phyloP scores from a whole-genome alignment of 768 basidiomycete species.

The Lyophyllum semitale region DNA sequence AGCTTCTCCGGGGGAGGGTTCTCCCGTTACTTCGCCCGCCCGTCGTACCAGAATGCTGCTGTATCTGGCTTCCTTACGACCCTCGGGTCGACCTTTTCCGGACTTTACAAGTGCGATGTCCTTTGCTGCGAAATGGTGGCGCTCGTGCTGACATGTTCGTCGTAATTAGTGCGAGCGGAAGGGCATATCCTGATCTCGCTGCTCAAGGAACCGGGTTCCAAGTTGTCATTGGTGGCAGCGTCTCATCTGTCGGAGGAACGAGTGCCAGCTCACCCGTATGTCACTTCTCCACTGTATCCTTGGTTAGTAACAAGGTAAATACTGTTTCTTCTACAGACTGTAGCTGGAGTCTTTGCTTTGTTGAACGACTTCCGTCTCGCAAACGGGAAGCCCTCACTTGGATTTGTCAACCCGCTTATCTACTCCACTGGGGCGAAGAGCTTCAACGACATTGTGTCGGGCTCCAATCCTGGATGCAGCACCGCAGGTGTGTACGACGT shows the following conservation, averaged over 20 bases:
- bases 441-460: too few species aligned
- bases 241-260: conserved; percentile 41
- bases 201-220: conserved; percentile 60
- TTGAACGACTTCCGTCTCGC: conserved; percentile 63
- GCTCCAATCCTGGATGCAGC: conserved; percentile 66
- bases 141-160: neutral
- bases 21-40: conserved; percentile 55
- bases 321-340: neutral
- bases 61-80: conserved; percentile 45
- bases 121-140: neutral
- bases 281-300: neutral
- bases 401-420: conserved; percentile 58
- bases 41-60: conserved; percentile 52
- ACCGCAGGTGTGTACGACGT: conserved; percentile 40
- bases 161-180: conserved; percentile 41
- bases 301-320: neutral
- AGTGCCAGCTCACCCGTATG: conserved; percentile 62
- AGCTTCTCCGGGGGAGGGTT: conserved; percentile 72
- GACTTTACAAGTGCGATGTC: conserved; percentile 52
- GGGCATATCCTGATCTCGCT: conserved; percentile 62
- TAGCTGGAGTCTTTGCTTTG: conserved; percentile 55
- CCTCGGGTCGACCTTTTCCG: conserved; percentile 48
- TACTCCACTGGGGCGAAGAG: conserved; percentile 42
- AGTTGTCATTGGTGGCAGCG: conserved; percentile 50
- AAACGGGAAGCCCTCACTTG: conserved; percentile 46